Evolutionary conservation across 208 protist species (phyloP), one percentile per base, ranked within the genome.

Genomic region (Tritrichomonas foetus): DNA sequence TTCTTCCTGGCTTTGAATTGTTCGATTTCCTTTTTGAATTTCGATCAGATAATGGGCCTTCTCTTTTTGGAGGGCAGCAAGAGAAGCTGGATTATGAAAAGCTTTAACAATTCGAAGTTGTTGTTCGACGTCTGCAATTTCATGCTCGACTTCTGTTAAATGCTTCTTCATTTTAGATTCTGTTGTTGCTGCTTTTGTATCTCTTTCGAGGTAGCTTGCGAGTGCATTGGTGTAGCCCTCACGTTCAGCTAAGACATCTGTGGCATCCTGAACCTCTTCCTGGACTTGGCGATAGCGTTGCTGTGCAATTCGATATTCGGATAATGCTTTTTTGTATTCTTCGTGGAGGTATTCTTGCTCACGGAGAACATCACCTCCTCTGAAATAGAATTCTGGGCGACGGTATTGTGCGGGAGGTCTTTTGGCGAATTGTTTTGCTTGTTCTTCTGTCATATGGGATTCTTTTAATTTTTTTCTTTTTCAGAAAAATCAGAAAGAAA

Each of bases 291-390:
- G 33, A 27, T 41, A 57, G 8, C 44, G 11, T 49, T n/a, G 20
- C 57, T 89, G 47, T 39, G 47, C 47, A 47, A 47, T 53, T 61
- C 47, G 25, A 47, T 33, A 89, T 41, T 89, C 47, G 39, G 47
- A 25, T 14, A 89, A 20, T 39, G 78, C 78, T 50, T 89, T 89
- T 30, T 89, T 89, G 47, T 55, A 89, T 57, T 89, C 78, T n/a
- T 89, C 78, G 1, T 27, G 33, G 14, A 89, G 41, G 57, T 89
- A 89, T 27, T 89, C 78, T n/a, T 49, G 78, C 47, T 89, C 78
- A 16, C 47, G 78, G 1, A 89, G 47, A 57, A 47, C 20, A 89
- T 89, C 78, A 14, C 78, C 78, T 14, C 78, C 78, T 57, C 78
- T 41, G n/a, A 25, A 89, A 39, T 57, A 89, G 44, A 89, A 89